phyloP scores from a whole-genome alignment of 305 asterid species.

The Solanum chacoense region DNA sequence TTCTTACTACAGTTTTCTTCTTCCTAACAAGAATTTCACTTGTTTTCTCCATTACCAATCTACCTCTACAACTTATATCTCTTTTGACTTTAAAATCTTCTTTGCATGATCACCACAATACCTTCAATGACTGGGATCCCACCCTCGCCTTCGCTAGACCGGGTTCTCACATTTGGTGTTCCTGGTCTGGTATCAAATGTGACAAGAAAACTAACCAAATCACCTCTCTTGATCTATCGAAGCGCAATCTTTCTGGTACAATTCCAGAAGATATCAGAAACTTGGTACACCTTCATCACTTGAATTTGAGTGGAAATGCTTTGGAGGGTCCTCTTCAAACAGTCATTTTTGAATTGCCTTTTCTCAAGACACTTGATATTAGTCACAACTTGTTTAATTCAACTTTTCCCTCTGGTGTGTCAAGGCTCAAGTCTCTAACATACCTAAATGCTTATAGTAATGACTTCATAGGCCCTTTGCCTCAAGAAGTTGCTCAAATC shows the following conservation, averaged over 20 bases:
- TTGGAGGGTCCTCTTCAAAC: conserved; percentile 45
- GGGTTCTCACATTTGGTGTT: conserved; percentile 49
- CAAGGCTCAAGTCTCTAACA: conserved; percentile 38
- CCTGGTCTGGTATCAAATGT: conserved; percentile 70
- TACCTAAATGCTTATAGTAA: conserved; percentile 62
- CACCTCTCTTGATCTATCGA: conserved; percentile 48
- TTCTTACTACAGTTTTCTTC: background rate
- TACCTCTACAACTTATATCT: conserved; percentile 28
- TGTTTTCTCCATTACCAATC: conserved; percentile 2
- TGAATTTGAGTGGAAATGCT: conserved; percentile 62
- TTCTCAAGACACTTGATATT: conserved; percentile 49
- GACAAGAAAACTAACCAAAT: conserved; percentile 31
- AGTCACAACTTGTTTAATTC: conserved; percentile 65
- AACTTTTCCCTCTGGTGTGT: conserved; percentile 46
- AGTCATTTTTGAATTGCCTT: conserved; percentile 43
- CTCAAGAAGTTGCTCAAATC: conserved; percentile 39
- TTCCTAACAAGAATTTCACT: conserved; percentile 6
- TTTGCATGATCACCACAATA: conserved; percentile 45
- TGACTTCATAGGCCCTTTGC: conserved; percentile 52
- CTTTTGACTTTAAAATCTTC: conserved; percentile 59
- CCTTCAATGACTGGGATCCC: conserved; percentile 62
- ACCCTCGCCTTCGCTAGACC: conserved; percentile 18
- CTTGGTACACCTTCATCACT: conserved; percentile 34
- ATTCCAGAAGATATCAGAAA: conserved; percentile 34
- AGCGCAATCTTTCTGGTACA: conserved; percentile 57